Percentiles rank a stretch among this genome's conserved stretches.
Evolutionary conservation across 106 monocot species (phyloP).

Genomic region (Ottelia alismoides): DNA sequence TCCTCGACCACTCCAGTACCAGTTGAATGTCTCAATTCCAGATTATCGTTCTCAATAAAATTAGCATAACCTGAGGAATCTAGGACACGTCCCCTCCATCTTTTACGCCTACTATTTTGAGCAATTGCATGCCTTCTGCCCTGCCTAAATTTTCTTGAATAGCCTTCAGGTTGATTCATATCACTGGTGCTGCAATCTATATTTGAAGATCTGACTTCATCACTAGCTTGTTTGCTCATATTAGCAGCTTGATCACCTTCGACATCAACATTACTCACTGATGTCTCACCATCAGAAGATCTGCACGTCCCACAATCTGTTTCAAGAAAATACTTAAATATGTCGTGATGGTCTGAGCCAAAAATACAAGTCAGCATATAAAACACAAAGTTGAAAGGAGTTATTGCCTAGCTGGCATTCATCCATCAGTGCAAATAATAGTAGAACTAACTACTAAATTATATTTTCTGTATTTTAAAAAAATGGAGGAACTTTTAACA

Average conservation of each 20-base stretch:
- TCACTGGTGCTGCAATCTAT: slow-evolving; percentile 84
- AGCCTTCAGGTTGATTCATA: slow-evolving; percentile 22
- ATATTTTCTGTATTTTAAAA: no score
- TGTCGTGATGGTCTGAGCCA: no score
- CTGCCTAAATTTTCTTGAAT: slow-evolving; percentile 51
- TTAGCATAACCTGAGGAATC: slow-evolving; percentile 12
- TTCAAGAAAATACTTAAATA: background rate
- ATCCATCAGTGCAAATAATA: no score
- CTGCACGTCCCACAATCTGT: slow-evolving; percentile 19
- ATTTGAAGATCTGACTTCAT: slow-evolving; percentile 39
- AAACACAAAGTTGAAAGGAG: no score
- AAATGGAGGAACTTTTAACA: no score
- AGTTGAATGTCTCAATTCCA: slow-evolving; percentile 4
- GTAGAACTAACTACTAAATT: no score
- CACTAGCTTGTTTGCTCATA: slow-evolving; percentile 16
- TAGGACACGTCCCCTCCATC: slow-evolving; percentile 84
- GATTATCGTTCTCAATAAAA: slow-evolving; percentile 6
- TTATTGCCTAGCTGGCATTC: no score
- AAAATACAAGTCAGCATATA: no score
- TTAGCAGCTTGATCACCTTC: slow-evolving; percentile 29
- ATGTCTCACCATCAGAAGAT: slow-evolving; percentile 45
- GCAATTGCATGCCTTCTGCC: slow-evolving; percentile 41
- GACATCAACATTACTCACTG: slow-evolving; percentile 24
- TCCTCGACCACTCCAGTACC: slow-evolving; percentile 19
- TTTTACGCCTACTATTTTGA: slow-evolving; percentile 31